Evolutionary conservation across 208 protist species (phyloP).

Genomic region (Leishmania braziliensis): DNA sequence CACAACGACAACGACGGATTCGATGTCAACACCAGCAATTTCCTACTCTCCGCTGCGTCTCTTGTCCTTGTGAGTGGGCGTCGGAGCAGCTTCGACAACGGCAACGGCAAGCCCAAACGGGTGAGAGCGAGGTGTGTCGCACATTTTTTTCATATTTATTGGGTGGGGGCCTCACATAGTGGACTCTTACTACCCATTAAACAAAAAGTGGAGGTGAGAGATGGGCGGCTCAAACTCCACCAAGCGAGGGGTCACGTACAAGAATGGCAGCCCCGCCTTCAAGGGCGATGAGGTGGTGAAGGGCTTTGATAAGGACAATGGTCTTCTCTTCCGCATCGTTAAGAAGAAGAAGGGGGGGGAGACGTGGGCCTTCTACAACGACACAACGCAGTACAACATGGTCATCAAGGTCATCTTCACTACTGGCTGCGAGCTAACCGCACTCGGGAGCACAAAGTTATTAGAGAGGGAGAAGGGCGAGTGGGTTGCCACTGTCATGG

Average conservation of each 20-base stretch:
- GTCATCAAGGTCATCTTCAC: constrained; percentile 67
- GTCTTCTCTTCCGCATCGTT: constrained; percentile 73
- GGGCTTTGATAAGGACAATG: constrained; percentile 80
- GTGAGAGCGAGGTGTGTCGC: not conserved
- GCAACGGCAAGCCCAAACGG: not conserved
- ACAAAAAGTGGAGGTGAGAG: not conserved
- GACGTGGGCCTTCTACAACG: constrained; percentile 81
- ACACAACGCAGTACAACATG: constrained; percentile 80
- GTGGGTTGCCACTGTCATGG: constrained; percentile 47
- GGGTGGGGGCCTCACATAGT: not conserved
- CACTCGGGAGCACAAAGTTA: constrained; percentile 64
- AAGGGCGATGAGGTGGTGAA: constrained; percentile 61
- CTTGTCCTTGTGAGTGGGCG: not conserved
- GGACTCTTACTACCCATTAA: not conserved
- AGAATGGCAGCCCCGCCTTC: constrained; percentile 68
- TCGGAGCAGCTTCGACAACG: not conserved
- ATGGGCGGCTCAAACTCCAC: constrained; percentile 61
- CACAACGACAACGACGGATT: not conserved
- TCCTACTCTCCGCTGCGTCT: not conserved
- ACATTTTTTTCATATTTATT: not conserved
- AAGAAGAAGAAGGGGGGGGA: constrained; percentile 48
- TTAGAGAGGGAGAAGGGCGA: constrained; percentile 45
- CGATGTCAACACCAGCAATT: not conserved
- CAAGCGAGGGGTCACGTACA: constrained; percentile 23
- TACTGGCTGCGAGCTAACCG: constrained; percentile 58